These are phyloP conservation scores for Stephanocyclus meneghinianus DNA, from an alignment of 352 stramenopile genomes.

Conservation along the genomic window DNA sequence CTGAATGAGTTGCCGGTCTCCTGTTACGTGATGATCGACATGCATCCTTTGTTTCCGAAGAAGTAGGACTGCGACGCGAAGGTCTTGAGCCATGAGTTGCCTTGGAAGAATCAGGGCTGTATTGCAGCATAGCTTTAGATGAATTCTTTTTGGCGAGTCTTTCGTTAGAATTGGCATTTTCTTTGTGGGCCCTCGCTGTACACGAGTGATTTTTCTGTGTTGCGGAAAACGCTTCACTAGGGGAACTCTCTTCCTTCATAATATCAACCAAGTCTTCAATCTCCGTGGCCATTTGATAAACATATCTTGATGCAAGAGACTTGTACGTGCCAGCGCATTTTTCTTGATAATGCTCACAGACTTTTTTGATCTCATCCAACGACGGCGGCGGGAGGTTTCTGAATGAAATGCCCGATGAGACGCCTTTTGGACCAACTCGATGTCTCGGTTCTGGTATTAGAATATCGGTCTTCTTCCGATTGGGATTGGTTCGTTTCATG, in stretches of 20 bases:
- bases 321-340: conserved; percentile 56
- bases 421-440: conserved; percentile 55
- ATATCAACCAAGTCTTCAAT: conserved; percentile 54
- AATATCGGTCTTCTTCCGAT: conserved; percentile 53
- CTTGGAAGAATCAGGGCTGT: conserved; percentile 16
- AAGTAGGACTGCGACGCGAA: too few relatives aligned
- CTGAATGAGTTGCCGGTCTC: not conserved
- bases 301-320: conserved; percentile 61
- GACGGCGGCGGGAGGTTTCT: conserved; percentile 51
- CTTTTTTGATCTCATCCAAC: conserved; percentile 55
- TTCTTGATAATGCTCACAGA: conserved; percentile 59
- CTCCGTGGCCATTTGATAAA: conserved; percentile 61
- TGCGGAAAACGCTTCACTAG: conserved; percentile 29
- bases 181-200: conserved; percentile 1
- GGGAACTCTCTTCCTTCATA: conserved; percentile 37
- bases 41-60: too few relatives aligned
- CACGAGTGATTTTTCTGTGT: conserved; percentile 9
- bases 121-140: not conserved
- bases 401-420: conserved; percentile 65
- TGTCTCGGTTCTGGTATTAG: conserved; percentile 53
- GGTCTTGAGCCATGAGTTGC: not conserved
- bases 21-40: too few relatives aligned
- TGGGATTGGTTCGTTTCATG: conserved; percentile 5
- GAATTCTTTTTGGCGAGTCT: conserved; percentile 13
- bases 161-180: conserved; percentile 15